Conservation (phyloP, 495 filamentous ascomycete genomes). For the Penicillium waksmanii region DNA sequence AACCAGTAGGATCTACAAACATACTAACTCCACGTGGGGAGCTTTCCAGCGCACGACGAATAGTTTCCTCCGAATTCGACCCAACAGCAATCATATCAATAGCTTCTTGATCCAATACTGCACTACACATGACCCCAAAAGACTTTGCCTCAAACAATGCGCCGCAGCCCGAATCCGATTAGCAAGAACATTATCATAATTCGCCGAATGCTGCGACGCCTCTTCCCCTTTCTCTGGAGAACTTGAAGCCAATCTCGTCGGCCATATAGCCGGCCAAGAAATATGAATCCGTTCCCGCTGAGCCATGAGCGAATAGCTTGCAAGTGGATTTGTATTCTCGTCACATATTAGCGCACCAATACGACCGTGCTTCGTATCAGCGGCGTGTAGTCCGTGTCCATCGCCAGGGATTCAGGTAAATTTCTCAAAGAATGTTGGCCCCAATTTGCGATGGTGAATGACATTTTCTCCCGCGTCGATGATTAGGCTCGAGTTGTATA, state of each 20-base stretch:
- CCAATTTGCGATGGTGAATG: constrained; percentile 42
- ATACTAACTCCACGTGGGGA: neutral
- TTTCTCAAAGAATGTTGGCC: constrained; percentile 45
- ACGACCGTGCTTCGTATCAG: constrained; percentile 27
- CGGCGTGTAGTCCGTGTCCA: constrained; percentile 34
- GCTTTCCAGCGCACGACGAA: neutral
- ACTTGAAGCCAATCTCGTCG: constrained; percentile 15
- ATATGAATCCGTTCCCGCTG: constrained; percentile 33
- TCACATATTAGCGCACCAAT: constrained; percentile 41
- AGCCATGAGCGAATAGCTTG: constrained; percentile 30
- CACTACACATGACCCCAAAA: constrained; percentile 43
- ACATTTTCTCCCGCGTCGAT: constrained; percentile 33
- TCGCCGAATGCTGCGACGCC: constrained; percentile 4
- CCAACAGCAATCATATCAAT: constrained; percentile 16
- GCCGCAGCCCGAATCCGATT: constrained; percentile 43
- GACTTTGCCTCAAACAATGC: constrained; percentile 53
- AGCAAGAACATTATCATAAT: constrained; percentile 47
- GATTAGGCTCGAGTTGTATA: constrained; percentile 43
- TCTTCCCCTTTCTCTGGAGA: too few relatives aligned
- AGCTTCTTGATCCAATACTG: constrained; percentile 31
- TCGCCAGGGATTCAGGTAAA: constrained; percentile 40
- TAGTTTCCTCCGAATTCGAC: neutral
- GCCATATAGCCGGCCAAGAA: constrained; percentile 43
- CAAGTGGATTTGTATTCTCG: constrained; percentile 45
- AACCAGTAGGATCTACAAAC: constrained; percentile 3